Base-by-base conservation (phyloP, 2,329 filamentous ascomycete species). In the Piedraia hortae region DNA sequence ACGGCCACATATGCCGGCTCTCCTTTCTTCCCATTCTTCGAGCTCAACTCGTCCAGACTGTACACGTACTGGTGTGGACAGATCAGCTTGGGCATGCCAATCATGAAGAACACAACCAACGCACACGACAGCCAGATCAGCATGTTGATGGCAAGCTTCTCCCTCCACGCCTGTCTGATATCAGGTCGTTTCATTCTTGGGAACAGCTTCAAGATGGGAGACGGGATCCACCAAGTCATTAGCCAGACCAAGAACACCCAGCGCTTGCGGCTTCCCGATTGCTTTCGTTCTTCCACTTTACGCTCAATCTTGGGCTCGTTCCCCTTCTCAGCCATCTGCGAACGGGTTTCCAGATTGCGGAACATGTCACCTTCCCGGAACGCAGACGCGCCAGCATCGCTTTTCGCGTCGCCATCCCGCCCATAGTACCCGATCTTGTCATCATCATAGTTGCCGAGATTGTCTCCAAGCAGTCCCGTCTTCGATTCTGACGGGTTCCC, bases 121-220 rank as follows among this genome's bases (percentile, higher is more conserved):
- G 50, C 52, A 48, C 82, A 93, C 41, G 59, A 62, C 26, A 82
- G 51, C 85, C 88, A 97, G 42, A 97, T 97, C 39, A 93, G 59
- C 44, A 97, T 56, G 53, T 97, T 97, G 57, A 97, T 97, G 24
- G 85, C 82, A 27, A 97, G 45, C 55, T 97, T 97, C 45, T 97
- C 85, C 40, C 85, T 62, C 85, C 85, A 97, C 1, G 85, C 85
- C 42, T 72, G 58, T 12, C 80, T 72, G 5, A 97, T 65, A 43
- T 97, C 85, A 42, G 88, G 88, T 28, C 85, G 73, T 27, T 71
- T 61, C 70, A 91, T 91, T 22, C 72, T 60, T 11, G 82, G 82
- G 18, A 89, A 28, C 35, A 56, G 54, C 24, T 64, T 62, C 41
- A 93, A 72, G 19, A 69, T 37, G 34, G 90, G 72, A 41, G 91